A percentile compares a stretch with the other conserved stretches of the same genome.
Conservation (phyloP, 176 grass and related monocot species). For the Ampelocalamus luodianensis region DNA sequence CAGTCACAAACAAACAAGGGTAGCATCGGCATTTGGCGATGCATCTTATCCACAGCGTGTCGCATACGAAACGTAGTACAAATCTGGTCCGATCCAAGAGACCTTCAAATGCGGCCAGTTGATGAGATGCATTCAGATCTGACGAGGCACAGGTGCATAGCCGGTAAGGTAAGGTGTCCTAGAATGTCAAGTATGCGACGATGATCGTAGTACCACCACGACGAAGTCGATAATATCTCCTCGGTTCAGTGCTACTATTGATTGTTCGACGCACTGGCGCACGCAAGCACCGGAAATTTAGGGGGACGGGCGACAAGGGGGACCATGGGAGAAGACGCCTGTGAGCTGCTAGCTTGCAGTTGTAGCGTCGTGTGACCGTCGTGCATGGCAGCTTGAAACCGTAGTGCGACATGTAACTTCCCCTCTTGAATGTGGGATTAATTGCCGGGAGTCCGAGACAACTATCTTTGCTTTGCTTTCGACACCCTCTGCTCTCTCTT, state of each 20-base stretch:
- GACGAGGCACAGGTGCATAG: not conserved
- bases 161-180: conserved; percentile 12
- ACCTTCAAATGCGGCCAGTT: not conserved
- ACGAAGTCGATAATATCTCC: not conserved
- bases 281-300: conserved; percentile 2
- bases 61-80: too few relatives aligned
- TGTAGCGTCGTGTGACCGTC: not conserved
- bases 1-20: too few relatives aligned
- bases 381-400: not conserved
- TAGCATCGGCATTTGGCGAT: too few relatives aligned
- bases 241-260: not conserved
- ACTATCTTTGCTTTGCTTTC: not conserved
- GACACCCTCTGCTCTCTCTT: not conserved
- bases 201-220: not conserved
- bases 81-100: too few relatives aligned
- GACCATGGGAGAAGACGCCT: not conserved
- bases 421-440: not conserved
- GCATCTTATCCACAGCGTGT: too few relatives aligned
- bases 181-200: not conserved
- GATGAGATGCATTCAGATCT: not conserved
- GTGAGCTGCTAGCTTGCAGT: not conserved
- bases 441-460: not conserved
- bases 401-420: not conserved
- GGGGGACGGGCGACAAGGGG: not conserved
- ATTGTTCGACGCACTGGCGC: not conserved